Conservation (phyloP, 495 filamentous ascomycete genomes). For the Chaetomium fimeti region DNA sequence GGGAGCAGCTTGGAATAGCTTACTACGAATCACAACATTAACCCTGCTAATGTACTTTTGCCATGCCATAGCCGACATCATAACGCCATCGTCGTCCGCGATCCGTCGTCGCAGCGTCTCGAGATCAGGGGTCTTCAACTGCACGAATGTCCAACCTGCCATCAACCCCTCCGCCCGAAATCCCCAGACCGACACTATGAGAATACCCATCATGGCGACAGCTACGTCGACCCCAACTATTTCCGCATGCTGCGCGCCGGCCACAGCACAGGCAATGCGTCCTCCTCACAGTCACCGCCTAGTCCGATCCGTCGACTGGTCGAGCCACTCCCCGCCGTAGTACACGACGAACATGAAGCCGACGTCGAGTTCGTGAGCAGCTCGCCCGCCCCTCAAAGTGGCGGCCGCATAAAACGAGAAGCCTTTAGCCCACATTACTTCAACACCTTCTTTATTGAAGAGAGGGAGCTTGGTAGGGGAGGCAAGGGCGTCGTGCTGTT, state of each 20-base stretch:
- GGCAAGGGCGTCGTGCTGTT: constrained; percentile 93
- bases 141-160: constrained; percentile 82
- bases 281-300: constrained; percentile 39
- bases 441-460: constrained; percentile 83
- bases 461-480: constrained; percentile 79
- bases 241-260: constrained; percentile 82
- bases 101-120: constrained; percentile 79
- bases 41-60: constrained; percentile 4
- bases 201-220: constrained; percentile 47
- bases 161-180: constrained; percentile 65
- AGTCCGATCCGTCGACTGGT: constrained; percentile 52
- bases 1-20: no score
- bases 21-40: neutral
- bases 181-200: constrained; percentile 52
- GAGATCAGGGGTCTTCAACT: constrained; percentile 67
- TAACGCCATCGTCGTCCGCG: constrained; percentile 86
- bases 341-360: constrained; percentile 29
- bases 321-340: constrained; percentile 40
- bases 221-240: constrained; percentile 85
- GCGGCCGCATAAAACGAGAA: constrained; percentile 69
- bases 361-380: constrained; percentile 54
- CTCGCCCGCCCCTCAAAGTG: constrained; percentile 49
- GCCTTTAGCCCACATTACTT: constrained; percentile 93
- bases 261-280: constrained; percentile 26
- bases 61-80: constrained; percentile 81